These are phyloP conservation scores for Talaromyces atroroseus DNA, from an alignment of 2,329 filamentous ascomycete species.

Conservation along the genomic window DNA sequence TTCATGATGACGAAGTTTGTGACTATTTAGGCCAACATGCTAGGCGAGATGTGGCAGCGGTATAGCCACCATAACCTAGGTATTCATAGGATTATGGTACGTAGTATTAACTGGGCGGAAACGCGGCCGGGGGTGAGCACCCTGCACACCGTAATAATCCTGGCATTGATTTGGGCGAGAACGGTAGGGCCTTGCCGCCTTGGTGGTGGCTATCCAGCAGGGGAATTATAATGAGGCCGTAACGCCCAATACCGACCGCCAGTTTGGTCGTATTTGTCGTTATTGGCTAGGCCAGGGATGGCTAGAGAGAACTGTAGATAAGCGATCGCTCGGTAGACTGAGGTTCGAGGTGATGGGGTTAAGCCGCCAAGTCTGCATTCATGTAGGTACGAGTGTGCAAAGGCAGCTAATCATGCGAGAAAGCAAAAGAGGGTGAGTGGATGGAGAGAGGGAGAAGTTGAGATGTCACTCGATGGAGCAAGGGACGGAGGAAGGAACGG, in stretches of 20 bases:
- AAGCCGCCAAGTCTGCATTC: background rate
- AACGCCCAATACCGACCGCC: slow-evolving; percentile 14
- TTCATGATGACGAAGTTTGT: slow-evolving; percentile 3
- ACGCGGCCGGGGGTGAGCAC: background rate
- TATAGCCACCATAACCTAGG: background rate
- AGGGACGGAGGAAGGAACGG: slow-evolving; percentile 1
- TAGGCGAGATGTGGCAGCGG: slow-evolving; percentile 1
- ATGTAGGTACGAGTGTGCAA: slow-evolving; percentile 1
- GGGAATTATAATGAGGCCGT: background rate
- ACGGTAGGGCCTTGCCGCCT: background rate
- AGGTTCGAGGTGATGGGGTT: background rate
- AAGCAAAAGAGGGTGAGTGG: background rate
- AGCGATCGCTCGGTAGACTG: background rate
- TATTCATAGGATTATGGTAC: background rate
- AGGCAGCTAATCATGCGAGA: slow-evolving; percentile 1
- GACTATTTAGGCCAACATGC: slow-evolving; percentile 2
- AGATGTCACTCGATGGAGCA: slow-evolving; percentile 2
- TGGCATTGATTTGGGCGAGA: background rate
- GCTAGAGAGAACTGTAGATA: slow-evolving; percentile 3
- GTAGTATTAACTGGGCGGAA: background rate
- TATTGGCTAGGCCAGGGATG: slow-evolving; percentile 12
- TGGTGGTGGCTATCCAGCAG: background rate
- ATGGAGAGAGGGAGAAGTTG: background rate
- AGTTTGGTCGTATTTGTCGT: slow-evolving; percentile 12
- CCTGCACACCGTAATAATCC: background rate